Evolutionary conservation across 192 early-diverging fungal species (phyloP).

Genomic region (Bifiguratus adelaidae): DNA sequence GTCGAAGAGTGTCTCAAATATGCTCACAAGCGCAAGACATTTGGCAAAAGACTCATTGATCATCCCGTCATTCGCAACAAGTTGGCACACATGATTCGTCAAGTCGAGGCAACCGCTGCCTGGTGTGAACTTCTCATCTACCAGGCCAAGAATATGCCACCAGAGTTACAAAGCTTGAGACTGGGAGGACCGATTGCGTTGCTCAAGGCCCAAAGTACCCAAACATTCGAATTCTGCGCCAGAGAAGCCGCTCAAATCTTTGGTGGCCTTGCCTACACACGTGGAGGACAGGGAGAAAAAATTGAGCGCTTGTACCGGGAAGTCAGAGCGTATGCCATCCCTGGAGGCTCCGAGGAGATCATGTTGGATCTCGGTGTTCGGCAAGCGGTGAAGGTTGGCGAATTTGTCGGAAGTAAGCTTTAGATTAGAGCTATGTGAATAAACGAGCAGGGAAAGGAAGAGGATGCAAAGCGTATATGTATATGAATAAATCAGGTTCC

Average conservation of each 20-base stretch:
- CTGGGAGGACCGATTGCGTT: conserved; percentile 82
- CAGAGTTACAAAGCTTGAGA: conserved; percentile 56
- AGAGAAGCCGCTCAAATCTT: conserved; percentile 89
- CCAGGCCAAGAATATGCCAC: conserved; percentile 57
- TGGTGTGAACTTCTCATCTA: conserved; percentile 74
- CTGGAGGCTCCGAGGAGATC: conserved; percentile 82
- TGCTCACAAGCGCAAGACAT: conserved; percentile 77
- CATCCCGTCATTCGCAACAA: conserved; percentile 77
- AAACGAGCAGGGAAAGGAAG: neutral
- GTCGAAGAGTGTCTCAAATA: conserved; percentile 75
- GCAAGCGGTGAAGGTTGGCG: conserved; percentile 70
- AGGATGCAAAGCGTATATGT: neutral
- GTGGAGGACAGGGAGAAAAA: conserved; percentile 62
- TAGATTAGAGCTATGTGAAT: no score
- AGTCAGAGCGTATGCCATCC: conserved; percentile 74
- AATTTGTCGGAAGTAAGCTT: conserved; percentile 55
- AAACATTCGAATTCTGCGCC: conserved; percentile 81
- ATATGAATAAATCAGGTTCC: neutral
- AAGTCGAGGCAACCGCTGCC: conserved; percentile 77
- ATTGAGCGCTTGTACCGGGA: conserved; percentile 82
- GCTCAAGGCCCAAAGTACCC: conserved; percentile 75
- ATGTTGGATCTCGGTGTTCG: conserved; percentile 82
- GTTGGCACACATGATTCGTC: conserved; percentile 71
- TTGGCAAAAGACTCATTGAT: conserved; percentile 77
- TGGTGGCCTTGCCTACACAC: conserved; percentile 73